Evolutionary conservation across 2,329 filamentous ascomycete species (phyloP).

Genomic region (Claviceps africana): DNA sequence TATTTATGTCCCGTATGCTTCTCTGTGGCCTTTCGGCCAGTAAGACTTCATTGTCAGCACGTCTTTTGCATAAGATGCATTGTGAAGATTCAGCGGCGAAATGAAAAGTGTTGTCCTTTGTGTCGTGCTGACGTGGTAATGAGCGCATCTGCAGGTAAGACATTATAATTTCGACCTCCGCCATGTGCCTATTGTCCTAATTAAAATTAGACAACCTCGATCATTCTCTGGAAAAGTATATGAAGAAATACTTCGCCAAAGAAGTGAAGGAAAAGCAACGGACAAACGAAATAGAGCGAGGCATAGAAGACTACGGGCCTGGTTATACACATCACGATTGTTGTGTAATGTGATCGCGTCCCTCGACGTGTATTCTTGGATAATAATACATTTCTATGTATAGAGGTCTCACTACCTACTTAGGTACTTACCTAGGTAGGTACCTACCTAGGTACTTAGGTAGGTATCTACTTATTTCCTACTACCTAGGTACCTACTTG

Average conservation of each 20-base stretch:
- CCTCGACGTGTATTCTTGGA: background rate
- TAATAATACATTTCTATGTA: background rate
- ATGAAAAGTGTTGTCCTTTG: slow-evolving; percentile 57
- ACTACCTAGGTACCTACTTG: background rate
- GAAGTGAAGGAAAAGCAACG: slow-evolving; percentile 53
- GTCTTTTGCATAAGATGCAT: slow-evolving; percentile 76
- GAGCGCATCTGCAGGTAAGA: slow-evolving; percentile 50
- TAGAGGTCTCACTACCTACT: background rate
- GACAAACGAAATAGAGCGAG: slow-evolving; percentile 63
- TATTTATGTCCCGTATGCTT: slow-evolving; percentile 73
- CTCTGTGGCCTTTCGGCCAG: slow-evolving; percentile 64
- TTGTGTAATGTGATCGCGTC: slow-evolving; percentile 37
- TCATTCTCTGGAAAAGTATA: slow-evolving; percentile 48
- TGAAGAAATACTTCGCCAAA: slow-evolving; percentile 62
- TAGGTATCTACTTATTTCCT: too few species aligned
- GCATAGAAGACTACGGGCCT: slow-evolving; percentile 57
- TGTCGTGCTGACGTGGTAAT: slow-evolving; percentile 61
- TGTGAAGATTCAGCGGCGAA: slow-evolving; percentile 61
- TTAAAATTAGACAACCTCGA: slow-evolving; percentile 50
- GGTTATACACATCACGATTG: slow-evolving; percentile 47
- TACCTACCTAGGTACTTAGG: too few species aligned
- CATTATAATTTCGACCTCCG: background rate
- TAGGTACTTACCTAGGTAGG: background rate
- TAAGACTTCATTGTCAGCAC: slow-evolving; percentile 62
- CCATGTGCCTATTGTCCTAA: background rate